phyloP scores from a whole-genome alignment of 371 early-diverging fungal genomes.

The Circinella minor region DNA sequence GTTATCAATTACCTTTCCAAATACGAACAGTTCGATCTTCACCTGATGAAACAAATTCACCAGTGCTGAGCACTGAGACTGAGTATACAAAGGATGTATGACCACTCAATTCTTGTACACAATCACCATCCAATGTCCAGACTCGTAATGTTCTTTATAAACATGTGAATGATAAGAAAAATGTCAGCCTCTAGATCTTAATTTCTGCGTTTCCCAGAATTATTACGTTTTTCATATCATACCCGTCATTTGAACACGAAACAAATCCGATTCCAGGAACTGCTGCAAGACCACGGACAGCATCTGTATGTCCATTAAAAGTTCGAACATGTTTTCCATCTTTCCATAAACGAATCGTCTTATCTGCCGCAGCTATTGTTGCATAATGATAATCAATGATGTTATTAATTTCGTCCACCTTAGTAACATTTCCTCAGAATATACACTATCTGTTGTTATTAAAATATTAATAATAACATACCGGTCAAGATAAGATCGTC shows the following conservation, averaged over 20 bases:
- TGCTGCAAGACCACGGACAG: constrained; percentile 81
- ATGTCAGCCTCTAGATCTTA: not conserved
- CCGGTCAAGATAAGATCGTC: constrained; percentile 82
- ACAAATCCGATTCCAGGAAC: constrained; percentile 74
- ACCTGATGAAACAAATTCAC: constrained; percentile 87
- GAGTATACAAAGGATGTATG: constrained; percentile 96
- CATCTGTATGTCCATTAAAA: constrained; percentile 89
- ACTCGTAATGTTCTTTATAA: constrained; percentile 71
- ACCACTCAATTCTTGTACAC: constrained; percentile 78
- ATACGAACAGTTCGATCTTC: constrained; percentile 92
- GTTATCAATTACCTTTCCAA: constrained; percentile 73
- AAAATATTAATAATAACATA: constrained; percentile 26
- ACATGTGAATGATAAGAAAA: not conserved
- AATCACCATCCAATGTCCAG: constrained; percentile 80
- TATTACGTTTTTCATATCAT: constrained; percentile 5
- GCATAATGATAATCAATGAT: not conserved
- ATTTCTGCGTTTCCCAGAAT: no score
- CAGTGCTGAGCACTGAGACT: constrained; percentile 68
- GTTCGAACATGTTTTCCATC: constrained; percentile 71
- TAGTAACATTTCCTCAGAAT: not conserved
- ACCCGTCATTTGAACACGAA: constrained; percentile 92
- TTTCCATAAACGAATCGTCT: constrained; percentile 88
- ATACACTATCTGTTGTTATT: not conserved
- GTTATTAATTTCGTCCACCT: not conserved
- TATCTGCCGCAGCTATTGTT: constrained; percentile 88